Percentiles rank a stretch among this genome's conserved stretches.
phyloP scores from a whole-genome alignment of 139 green algal genomes.

The Diplosphaera chodatii region DNA sequence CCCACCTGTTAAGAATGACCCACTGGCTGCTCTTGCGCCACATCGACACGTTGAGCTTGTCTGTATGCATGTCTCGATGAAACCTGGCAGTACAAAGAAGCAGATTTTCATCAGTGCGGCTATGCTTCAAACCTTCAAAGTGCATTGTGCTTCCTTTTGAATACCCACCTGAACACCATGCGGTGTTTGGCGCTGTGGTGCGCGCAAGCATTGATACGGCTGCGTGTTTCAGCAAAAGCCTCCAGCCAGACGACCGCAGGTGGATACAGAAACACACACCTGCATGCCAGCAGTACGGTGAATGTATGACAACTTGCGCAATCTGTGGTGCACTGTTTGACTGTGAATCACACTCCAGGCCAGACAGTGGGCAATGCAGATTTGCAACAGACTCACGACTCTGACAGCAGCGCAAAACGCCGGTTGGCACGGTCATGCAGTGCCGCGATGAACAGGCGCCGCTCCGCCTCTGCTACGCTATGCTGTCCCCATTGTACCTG shows the following conservation, averaged over 20 bases:
- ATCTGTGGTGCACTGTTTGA: too few relatives aligned
- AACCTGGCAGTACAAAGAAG: too few relatives aligned
- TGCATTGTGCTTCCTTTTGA: too few relatives aligned
- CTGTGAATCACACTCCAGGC: too few relatives aligned
- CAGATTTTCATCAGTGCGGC: too few relatives aligned
- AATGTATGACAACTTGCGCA: too few relatives aligned
- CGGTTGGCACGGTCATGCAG: constrained; percentile 11
- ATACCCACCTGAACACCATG: background rate
- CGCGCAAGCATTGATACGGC: constrained; percentile 5
- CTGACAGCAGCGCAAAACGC: constrained; percentile 15
- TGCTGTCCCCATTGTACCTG: constrained; percentile 16
- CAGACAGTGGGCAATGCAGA: too few relatives aligned
- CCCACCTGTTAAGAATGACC: background rate
- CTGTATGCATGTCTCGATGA: background rate
- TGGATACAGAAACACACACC: constrained; percentile 8
- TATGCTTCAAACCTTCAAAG: too few relatives aligned
- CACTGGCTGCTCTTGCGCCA: background rate
- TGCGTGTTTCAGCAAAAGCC: constrained; percentile 2
- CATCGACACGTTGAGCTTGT: background rate
- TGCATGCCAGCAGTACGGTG: too few relatives aligned
- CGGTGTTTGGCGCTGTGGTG: background rate
- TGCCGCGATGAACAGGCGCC: constrained; percentile 7
- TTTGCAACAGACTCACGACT: constrained; percentile 2
- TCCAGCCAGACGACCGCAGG: constrained; percentile 5
- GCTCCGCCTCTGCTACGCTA: constrained; percentile 14